Evolutionary conservation across 495 filamentous ascomycete species (phyloP), one percentile per base, ranked within the genome.

Genomic region (Hyaloscypha variabilis): DNA sequence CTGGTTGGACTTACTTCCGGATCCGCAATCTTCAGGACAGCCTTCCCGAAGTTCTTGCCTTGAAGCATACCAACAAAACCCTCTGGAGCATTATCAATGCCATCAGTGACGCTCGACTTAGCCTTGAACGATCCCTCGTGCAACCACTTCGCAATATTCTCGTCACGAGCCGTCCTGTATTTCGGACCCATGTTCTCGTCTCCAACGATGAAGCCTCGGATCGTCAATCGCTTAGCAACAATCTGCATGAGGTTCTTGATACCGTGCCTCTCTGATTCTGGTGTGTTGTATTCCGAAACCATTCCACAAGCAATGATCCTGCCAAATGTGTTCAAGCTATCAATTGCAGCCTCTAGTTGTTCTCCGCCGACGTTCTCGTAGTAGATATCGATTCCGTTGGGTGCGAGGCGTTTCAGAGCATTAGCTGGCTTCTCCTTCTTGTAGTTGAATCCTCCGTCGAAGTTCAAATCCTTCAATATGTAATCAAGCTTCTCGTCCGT

Each of bases 361-460:
- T 94, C 92, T 8, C 93, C 94, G 8, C 94, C 94, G 23, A 98
- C 94, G 67, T 97, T 97, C 76, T 98, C 94, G 70, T 89, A 98
- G 79, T 97, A 97, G 74, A 98, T 96, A 72, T 97, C 92, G 55
- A 97, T 83, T 13, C 94, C 94, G 30, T 94, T 72, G 0, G 93
- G 94, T 6, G 90, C 91, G 51, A 96, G 78, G 67, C 91, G 83
- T 67, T 80, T 76, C 57, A 97, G 78, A 1, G 93, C 94, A 54
- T 91, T 88, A 1, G 71, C 46, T 83, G 91, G 72, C 85, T 88
- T 65, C 79, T 84, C 82, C 67, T 78, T 82, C 73, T 81, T 79
- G 77, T 92, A 92, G 75, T 92, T 91, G 78, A 91, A 92, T 8
- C 85, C 88, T 36, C 78, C 87, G 58, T 90, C 87, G 68, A 91